Percentiles rank a stretch among this genome's conserved stretches.
Conservation (phyloP, 1,284 basidiomycete genomes). For the Tylopilus orsonianus region DNA sequence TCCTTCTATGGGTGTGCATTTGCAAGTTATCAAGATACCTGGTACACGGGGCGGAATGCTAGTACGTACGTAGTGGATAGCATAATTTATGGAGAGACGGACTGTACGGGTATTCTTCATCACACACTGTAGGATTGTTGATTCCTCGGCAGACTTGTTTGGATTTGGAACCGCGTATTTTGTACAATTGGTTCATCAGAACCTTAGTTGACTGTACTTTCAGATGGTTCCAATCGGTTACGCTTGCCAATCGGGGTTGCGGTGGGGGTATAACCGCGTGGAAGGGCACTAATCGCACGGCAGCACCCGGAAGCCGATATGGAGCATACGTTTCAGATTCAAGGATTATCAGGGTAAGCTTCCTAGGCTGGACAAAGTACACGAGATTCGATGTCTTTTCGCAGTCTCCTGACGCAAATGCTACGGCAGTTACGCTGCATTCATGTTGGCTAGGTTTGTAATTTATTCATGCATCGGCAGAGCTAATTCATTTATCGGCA, state of each 20-base stretch:
- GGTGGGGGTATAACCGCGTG: not conserved
- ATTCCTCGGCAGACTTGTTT: not conserved
- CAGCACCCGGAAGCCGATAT: constrained; percentile 46
- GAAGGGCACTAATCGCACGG: not conserved
- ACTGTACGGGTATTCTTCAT: not conserved
- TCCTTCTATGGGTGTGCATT: constrained; percentile 66
- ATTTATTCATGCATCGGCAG: not conserved
- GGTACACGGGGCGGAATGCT: constrained; percentile 63
- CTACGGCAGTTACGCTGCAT: constrained; percentile 48
- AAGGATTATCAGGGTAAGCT: not conserved
- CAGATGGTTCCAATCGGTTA: not conserved
- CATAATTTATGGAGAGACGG: constrained; percentile 34
- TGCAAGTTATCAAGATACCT: constrained; percentile 63
- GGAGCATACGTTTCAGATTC: constrained; percentile 51
- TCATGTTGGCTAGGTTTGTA: constrained; percentile 41
- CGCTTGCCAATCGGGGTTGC: not conserved
- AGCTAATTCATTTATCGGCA: not conserved
- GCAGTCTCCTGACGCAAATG: constrained; percentile 59
- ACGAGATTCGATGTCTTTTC: not conserved
- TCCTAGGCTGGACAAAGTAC: not conserved
- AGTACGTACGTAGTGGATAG: constrained; percentile 52
- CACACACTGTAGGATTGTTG: not conserved
- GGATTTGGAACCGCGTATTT: not conserved
- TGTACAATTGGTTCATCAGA: not conserved
- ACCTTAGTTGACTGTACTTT: not conserved